Base-by-base conservation (phyloP, 164 flowering plant genomes). In the Macadamia integrifolia region DNA sequence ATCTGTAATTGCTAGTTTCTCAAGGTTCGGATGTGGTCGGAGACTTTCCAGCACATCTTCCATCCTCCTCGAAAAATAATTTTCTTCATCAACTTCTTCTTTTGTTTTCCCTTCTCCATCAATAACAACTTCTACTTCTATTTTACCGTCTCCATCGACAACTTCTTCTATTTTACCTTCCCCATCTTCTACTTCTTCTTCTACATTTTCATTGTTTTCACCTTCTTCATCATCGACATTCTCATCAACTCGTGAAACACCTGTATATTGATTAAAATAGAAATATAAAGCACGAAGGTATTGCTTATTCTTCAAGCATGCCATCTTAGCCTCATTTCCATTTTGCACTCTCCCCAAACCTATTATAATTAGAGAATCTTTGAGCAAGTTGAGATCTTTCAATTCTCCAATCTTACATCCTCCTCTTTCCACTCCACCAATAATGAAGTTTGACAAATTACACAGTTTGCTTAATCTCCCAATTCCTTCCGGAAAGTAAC, bases 401-500 rank as follows among this genome's bases (percentile, higher is more conserved):
- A 53, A n/a, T 14, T 53, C 57, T 14, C 18, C 18, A 13, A 53
- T 53, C 18, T 53, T 53, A 53, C 57, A 53, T 14, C 57, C 57
- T 53, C 17, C 57, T 53, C 17, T 17, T 1, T 53, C 18, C 17
- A 17, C 57, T 1, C 57, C 57, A 53, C 61, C 15, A 29, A 58
- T 14, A 10, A 58, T 58, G 15, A 58, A 58, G 7, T 58, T 8
- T 10, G 40, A 9, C 14, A 58, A 58, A 17, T 3, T 5, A 3
- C 30, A 52, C 31, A 68, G 70, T 18, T 42, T 11, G 9, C 3
- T 40, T 7, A 75, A 29, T 56, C 60, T 67, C 12, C 53, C 75
- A 13, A 75, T 60, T 31, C 68, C 72, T 68, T 65, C 49, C 3
- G 78, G 78, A 44, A 75, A 12, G 8, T 7, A 11, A 2, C 5